Conservation (phyloP, 768 basidiomycete genomes). For the Macrolepiota fuliginosa region DNA sequence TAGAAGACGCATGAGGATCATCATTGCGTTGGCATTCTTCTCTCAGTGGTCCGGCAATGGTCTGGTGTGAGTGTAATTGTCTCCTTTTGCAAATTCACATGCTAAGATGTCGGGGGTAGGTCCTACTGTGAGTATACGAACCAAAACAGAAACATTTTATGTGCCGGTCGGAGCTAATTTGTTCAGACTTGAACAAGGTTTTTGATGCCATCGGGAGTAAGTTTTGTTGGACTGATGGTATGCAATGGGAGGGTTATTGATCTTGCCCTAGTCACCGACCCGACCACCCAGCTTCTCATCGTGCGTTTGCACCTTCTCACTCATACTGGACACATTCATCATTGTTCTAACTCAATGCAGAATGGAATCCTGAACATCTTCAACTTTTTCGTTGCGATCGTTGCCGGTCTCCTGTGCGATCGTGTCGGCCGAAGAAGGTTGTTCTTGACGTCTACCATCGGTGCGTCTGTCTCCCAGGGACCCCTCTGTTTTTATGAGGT, state of each 20-base stretch:
- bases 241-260: not conserved
- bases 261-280: constrained; percentile 36
- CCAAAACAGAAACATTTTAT: not conserved
- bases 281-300: constrained; percentile 39
- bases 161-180: not conserved
- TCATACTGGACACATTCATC: not conserved
- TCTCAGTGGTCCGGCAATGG: constrained; percentile 59
- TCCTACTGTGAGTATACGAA: constrained; percentile 44
- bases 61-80: constrained; percentile 32
- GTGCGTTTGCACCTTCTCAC: constrained; percentile 23
- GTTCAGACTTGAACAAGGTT: constrained; percentile 48
- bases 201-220: constrained; percentile 47
- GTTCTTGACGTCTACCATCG: constrained; percentile 45
- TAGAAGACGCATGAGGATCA: constrained; percentile 50
- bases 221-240: constrained; percentile 7
- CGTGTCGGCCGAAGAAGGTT: constrained; percentile 46
- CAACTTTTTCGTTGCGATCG: constrained; percentile 52
- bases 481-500: not conserved
- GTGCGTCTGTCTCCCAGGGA: constrained; percentile 17
- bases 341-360: constrained; percentile 20
- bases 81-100: constrained; percentile 17
- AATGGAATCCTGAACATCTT: constrained; percentile 55
- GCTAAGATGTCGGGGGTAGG: constrained; percentile 8
- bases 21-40: constrained; percentile 58
- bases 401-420: constrained; percentile 48